Conservation (phyloP, 345 rosid species). For the Garcia nutans region DNA sequence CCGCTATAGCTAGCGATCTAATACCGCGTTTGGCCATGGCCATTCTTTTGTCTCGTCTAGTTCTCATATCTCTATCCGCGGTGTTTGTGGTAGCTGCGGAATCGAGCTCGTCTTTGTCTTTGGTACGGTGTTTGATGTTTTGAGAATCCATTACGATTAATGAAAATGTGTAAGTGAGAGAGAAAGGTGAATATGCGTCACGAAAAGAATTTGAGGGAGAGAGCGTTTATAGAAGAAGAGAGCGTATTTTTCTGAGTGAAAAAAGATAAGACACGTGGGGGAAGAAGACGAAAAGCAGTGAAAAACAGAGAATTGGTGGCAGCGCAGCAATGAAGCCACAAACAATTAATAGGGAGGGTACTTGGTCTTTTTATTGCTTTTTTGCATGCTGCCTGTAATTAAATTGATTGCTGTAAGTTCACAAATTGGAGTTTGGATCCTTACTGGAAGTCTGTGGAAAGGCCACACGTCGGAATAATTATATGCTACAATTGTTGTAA, state of each 20-base stretch:
- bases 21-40: slow-evolving; percentile 76
- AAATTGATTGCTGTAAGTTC: too few species aligned
- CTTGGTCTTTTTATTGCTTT: not conserved
- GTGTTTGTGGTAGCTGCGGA: slow-evolving; percentile 18
- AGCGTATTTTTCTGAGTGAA: slow-evolving; percentile 10
- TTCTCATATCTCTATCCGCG: slow-evolving; percentile 14
- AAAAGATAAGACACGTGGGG: slow-evolving; percentile 38
- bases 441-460: too few species aligned
- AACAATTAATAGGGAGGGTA: not conserved
- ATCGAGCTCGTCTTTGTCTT: slow-evolving; percentile 24
- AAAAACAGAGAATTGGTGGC: slow-evolving; percentile 22
- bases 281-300: slow-evolving; percentile 21
- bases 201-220: slow-evolving; percentile 23
- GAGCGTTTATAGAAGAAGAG: not conserved
- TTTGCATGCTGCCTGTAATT: not conserved
- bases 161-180: not conserved
- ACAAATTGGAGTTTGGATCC: too few species aligned
- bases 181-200: not conserved
- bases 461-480: too few species aligned
- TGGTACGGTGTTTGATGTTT: slow-evolving; percentile 50
- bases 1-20: slow-evolving; percentile 55
- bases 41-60: slow-evolving; percentile 38
- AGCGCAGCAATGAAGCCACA: not conserved
- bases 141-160: slow-evolving; percentile 48
- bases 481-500: too few species aligned